A percentile compares a stretch with the other conserved stretches of the same genome.
These are phyloP conservation scores for Solanum hybrid DNA, from an alignment of 305 asterid species.

Conservation along the genomic window DNA sequence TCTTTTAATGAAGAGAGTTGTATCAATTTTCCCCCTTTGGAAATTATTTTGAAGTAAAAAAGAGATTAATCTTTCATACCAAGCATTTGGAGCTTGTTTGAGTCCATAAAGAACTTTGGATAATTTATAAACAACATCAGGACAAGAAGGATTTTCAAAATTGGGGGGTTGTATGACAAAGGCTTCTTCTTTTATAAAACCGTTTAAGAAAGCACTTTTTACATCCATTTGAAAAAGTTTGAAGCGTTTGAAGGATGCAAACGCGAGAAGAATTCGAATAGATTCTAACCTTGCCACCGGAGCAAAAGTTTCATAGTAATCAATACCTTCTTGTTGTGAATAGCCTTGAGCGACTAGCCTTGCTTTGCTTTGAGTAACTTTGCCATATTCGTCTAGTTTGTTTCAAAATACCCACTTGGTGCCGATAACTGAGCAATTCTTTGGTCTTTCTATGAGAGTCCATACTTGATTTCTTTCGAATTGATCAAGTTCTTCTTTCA, in stretches of 20 bases:
- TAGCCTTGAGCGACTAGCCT: not conserved
- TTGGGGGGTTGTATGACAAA: not conserved
- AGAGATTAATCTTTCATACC: not conserved
- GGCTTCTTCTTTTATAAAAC: not conserved
- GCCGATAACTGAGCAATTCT: not conserved
- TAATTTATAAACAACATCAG: no score
- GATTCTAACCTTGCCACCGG: not conserved
- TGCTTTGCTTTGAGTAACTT: not conserved
- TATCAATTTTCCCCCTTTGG: not conserved
- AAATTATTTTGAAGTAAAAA: no score
- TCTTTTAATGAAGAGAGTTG: no score
- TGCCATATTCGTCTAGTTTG: not conserved
- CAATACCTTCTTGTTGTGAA: not conserved
- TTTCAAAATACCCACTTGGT: not conserved
- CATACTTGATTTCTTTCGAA: not conserved
- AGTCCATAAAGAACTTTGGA: not conserved
- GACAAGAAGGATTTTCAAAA: not conserved
- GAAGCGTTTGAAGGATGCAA: not conserved
- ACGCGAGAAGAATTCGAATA: not conserved
- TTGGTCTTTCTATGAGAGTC: no score
- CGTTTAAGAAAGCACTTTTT: not conserved
- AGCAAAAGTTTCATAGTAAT: not conserved
- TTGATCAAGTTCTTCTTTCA: not conserved
- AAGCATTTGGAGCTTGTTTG: not conserved
- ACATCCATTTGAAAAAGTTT: not conserved